Base-by-base conservation (phyloP, 345 rosid species). In the Citrus australasica region DNA sequence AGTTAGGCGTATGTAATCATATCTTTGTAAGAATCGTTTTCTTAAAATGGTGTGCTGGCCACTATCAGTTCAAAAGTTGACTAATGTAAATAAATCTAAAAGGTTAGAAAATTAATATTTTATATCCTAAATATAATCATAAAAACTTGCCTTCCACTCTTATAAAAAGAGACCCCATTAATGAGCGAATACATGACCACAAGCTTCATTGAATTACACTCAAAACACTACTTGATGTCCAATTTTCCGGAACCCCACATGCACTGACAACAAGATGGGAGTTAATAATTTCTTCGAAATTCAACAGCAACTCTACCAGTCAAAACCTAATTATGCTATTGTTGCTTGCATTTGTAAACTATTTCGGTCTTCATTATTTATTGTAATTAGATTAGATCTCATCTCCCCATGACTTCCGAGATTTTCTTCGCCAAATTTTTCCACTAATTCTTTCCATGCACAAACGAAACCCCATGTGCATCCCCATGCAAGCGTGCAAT, bases 381-480 rank as follows among this genome's bases (percentile, higher is more conserved):
- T 32, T 68, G 59, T 32, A 40, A 67, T 32, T 46, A 53, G 37
- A 53, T 66, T 77, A 42, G 80, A 82, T 78, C 79, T 78, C 58
- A 82, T 78, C 77, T 78, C 58, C 71, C 85, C 82, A 71, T 75
- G 79, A 82, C 78, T 76, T 78, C 67, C 78, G 81, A 71, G 67
- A 75, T 67, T 42, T 33, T 81, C 69, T 60, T 77, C 42, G 55
- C 75, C 40, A 9, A 0, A 8, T 24, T 13, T 14, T 53, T 16
- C 21, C 2, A 5, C n/a, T 53, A 53, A 53, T 17, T 53, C 58
- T 53, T 17, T 53, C n/a, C 51, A 13, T 13, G 51, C 51, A 46
- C 0, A 13, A 46, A 11, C 16, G 13, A 46, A 3, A 46, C 51
- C 51, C 51, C 51, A 13, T 46, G 51, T 46, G 51, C 51, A 46